Percentiles rank a stretch among this genome's conserved stretches.
Evolutionary conservation across 106 monocot species (phyloP).

Genomic region (Allium cepa): DNA sequence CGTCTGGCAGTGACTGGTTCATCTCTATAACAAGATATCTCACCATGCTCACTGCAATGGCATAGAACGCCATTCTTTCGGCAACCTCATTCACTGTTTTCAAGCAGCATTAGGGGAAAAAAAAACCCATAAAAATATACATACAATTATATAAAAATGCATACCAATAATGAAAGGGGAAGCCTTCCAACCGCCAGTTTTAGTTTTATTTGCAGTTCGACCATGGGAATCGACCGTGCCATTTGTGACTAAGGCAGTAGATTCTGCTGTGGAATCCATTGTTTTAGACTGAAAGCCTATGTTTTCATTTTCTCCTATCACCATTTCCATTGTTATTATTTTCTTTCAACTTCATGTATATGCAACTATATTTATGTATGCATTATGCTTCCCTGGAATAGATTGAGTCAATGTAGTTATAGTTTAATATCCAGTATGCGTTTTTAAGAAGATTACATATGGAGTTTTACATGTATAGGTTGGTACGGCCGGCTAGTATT

Average conservation of each 20-base stretch:
- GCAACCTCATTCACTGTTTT: conserved; percentile 34
- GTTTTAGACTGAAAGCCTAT: background rate
- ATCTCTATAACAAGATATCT: conserved; percentile 21
- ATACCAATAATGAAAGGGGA: conserved; percentile 25
- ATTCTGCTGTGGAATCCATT: background rate
- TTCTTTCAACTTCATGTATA: too few relatives aligned
- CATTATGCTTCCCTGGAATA: too few relatives aligned
- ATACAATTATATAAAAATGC: too few relatives aligned
- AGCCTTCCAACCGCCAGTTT: conserved; percentile 26
- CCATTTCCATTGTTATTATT: background rate
- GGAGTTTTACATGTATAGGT: too few relatives aligned
- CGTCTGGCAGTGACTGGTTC: conserved; percentile 19
- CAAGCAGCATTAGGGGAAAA: too few relatives aligned
- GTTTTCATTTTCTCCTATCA: conserved; percentile 2
- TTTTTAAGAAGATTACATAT: too few relatives aligned
- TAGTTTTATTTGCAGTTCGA: conserved; percentile 15
- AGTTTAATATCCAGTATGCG: too few relatives aligned
- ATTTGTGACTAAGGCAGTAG: conserved; percentile 11
- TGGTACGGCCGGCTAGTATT: too few relatives aligned
- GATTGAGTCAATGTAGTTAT: too few relatives aligned
- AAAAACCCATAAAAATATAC: background rate
- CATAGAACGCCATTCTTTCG: conserved; percentile 49
- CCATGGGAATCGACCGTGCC: conserved; percentile 17
- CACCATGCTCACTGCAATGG: conserved; percentile 29
- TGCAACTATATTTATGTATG: too few relatives aligned